phyloP scores from a whole-genome alignment of 805 yeast species.

The Hanseniaspora clermontiae region DNA sequence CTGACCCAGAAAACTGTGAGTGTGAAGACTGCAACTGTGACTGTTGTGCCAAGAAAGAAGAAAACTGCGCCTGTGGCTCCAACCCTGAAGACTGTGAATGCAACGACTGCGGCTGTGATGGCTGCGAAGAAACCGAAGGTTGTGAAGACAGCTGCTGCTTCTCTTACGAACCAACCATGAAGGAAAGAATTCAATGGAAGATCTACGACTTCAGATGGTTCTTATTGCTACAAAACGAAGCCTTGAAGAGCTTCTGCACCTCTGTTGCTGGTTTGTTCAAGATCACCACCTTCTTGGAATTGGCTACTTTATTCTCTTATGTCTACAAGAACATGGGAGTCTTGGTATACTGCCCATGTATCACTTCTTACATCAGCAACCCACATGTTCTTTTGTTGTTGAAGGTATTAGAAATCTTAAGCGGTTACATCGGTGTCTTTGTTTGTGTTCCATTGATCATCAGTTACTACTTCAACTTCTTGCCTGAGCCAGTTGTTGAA shows the following conservation, averaged over 20 bases:
- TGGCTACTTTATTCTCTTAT: neutral
- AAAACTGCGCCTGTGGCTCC: neutral
- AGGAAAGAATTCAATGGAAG: slow-evolving; percentile 11
- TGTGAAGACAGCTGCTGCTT: slow-evolving; percentile 8
- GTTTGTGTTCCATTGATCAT: slow-evolving; percentile 2
- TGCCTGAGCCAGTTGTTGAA: slow-evolving; percentile 13
- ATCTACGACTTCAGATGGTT: slow-evolving; percentile 12
- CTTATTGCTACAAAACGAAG: slow-evolving; percentile 2
- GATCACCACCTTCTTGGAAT: neutral
- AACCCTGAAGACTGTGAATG: neutral
- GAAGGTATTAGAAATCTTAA: slow-evolving; percentile 9
- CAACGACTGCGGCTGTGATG: neutral
- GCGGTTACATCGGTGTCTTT: slow-evolving; percentile 3
- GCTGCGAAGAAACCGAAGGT: neutral
- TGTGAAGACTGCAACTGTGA: neutral
- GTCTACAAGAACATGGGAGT: neutral
- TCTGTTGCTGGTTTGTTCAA: slow-evolving; percentile 7
- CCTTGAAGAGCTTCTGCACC: slow-evolving; percentile 11
- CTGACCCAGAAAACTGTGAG: neutral
- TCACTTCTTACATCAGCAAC: neutral
- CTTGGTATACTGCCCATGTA: neutral
- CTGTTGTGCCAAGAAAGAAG: neutral
- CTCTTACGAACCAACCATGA: slow-evolving; percentile 11
- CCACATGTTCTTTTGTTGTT: neutral
- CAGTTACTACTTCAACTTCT: slow-evolving; percentile 13